Evolutionary conservation across 495 filamentous ascomycete species (phyloP), one percentile per base, ranked within the genome.

Genomic region (Aspergillus sparsus): DNA sequence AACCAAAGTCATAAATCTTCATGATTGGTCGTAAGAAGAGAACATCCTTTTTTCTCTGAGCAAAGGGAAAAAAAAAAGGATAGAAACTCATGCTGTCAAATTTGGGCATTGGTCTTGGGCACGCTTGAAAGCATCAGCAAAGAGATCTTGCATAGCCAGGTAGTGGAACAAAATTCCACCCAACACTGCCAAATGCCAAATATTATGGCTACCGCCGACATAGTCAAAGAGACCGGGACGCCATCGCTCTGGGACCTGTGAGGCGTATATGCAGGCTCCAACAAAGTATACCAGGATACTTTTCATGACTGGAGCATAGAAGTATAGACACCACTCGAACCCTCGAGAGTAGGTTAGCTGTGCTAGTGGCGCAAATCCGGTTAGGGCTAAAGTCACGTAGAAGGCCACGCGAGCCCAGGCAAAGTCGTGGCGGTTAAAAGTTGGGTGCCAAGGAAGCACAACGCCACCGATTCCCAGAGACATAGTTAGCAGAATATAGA

Each of bases 161-260:
- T 97, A 99, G 75, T 99, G 94, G 70, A 93, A 98, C 6, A 98
- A 73, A 49, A 99, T 99, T n/a, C 94, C 94, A 16, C 92, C 90
- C 31, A 99, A 74, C 27, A 99, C 94, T 18, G 95, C 95, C 42
- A 96, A 72, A 73, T 99, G 94, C 94, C 95, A 99, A 27, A 98
- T 85, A 74, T 99, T 99, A 74, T 99, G 94, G 70, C 88, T 92
- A 51, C 89, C 91, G 31, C 95, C 95, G 34, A 94, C 77, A 72
- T 96, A 99, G 72, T 99, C 94, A 64, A 98, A 97, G 65, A 85
- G 83, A 42, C 94, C 94, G 0, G 93, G 95, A 63, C 80, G 87
- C 89, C 91, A 99, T 53, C 91, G 82, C 77, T 99, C 94, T 35
- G 94, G 94, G 7, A 98, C 79, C 71, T 97, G 92, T 66, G 87